phyloP scores from a whole-genome alignment of 2,329 filamentous ascomycete species.

The Blumeria graminis region DNA sequence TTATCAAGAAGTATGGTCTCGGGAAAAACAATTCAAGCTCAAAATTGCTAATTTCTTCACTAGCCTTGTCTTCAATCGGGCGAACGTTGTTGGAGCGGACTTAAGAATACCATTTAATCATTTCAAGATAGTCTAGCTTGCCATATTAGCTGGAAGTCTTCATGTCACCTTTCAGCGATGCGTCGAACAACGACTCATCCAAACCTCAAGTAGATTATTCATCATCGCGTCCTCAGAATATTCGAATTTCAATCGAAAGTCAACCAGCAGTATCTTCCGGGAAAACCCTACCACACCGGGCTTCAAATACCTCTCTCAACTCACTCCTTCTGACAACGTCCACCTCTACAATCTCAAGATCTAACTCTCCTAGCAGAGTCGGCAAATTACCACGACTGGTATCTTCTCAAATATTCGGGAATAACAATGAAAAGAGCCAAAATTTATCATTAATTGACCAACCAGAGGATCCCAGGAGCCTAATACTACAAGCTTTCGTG shows the following conservation, averaged over 20 bases:
- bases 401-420: conserved; percentile 33
- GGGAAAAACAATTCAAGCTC: too few relatives aligned
- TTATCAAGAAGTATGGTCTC: too few relatives aligned
- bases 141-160: conserved; percentile 14
- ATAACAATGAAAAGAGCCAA: conserved; percentile 14
- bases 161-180: conserved; percentile 47
- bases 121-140: too few relatives aligned
- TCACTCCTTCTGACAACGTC: conserved; percentile 40
- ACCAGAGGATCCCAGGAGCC: conserved; percentile 26
- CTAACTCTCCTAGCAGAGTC: conserved; percentile 39
- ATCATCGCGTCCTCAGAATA: conserved; percentile 32
- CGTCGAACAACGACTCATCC: conserved; percentile 37
- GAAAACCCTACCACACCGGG: conserved; percentile 27
- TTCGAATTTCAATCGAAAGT: conserved; percentile 24
- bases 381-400: conserved; percentile 31
- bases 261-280: conserved; percentile 25
- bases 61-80: too few relatives aligned
- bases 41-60: too few relatives aligned
- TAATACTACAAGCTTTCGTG: conserved; percentile 67
- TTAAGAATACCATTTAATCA: too few relatives aligned
- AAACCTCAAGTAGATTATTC: conserved; percentile 23
- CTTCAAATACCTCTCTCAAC: conserved; percentile 32
- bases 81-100: too few relatives aligned
- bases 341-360: conserved; percentile 42
- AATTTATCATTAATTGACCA: conserved; percentile 7